Conservation (phyloP, 495 filamentous ascomycete genomes). For the Penicillium turbatum region DNA sequence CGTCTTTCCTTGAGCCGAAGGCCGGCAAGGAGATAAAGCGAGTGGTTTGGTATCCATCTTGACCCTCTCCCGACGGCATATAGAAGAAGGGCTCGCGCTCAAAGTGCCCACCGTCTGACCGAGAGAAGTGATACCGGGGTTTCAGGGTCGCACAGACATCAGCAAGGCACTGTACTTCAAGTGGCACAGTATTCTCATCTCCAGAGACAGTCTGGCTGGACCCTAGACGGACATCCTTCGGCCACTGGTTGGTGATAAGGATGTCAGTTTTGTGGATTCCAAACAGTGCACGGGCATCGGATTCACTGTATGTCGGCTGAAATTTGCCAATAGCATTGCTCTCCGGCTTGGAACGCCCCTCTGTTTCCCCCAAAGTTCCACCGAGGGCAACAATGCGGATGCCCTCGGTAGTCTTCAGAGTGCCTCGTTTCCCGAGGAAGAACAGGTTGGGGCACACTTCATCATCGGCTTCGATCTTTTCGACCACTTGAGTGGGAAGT, state of each 20-base stretch:
- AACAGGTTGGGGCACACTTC: slow-evolving; percentile 84
- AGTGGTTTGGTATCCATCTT: slow-evolving; percentile 57
- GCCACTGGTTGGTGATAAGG: slow-evolving; percentile 82
- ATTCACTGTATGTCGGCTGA: slow-evolving; percentile 54
- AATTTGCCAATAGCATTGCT: slow-evolving; percentile 24
- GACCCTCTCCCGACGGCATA: slow-evolving; percentile 48
- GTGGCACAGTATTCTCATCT: slow-evolving; percentile 31
- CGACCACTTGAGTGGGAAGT: slow-evolving; percentile 62
- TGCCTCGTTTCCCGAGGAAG: slow-evolving; percentile 78
- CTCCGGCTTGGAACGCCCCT: slow-evolving; percentile 18
- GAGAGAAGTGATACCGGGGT: slow-evolving; percentile 83
- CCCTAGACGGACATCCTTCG: slow-evolving; percentile 59
- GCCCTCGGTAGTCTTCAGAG: slow-evolving; percentile 84
- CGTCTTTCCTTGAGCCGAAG: slow-evolving; percentile 71
- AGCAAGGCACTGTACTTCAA: slow-evolving; percentile 54
- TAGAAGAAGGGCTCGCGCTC: slow-evolving; percentile 94
- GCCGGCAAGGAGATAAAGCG: slow-evolving; percentile 85
- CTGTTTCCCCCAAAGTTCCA: slow-evolving; percentile 41
- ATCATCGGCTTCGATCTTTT: slow-evolving; percentile 70
- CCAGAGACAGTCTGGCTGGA: slow-evolving; percentile 54
- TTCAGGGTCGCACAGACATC: slow-evolving; percentile 72
- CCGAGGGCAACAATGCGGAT: slow-evolving; percentile 79
- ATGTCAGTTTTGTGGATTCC: slow-evolving; percentile 78
- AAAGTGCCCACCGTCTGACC: slow-evolving; percentile 65
- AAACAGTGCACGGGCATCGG: slow-evolving; percentile 69